Percentiles rank a stretch among this genome's conserved stretches.
Conservation (phyloP, 805 yeast genomes). For the Candida ascalaphidarum region DNA sequence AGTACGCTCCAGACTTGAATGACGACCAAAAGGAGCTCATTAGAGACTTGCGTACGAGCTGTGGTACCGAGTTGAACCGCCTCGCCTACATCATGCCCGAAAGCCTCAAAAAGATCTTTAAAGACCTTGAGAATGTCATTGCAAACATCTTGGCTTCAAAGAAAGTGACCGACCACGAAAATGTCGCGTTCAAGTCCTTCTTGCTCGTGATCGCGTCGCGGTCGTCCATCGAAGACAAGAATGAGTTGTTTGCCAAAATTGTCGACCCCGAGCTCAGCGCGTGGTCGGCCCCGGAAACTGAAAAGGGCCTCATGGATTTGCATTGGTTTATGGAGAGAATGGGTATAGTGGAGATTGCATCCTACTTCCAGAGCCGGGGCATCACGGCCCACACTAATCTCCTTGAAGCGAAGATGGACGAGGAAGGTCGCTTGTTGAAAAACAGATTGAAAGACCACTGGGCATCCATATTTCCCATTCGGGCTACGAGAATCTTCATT, state of each 20-base stretch:
- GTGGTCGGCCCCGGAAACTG: slow-evolving; percentile 89
- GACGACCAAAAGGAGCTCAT: slow-evolving; percentile 75
- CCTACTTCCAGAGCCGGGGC: slow-evolving; percentile 76
- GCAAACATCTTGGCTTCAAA: slow-evolving; percentile 57
- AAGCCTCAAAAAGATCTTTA: slow-evolving; percentile 69
- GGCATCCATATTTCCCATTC: slow-evolving; percentile 89
- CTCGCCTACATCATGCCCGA: slow-evolving; percentile 94
- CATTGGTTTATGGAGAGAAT: slow-evolving; percentile 98
- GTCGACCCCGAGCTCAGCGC: slow-evolving; percentile 91
- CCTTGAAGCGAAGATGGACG: slow-evolving; percentile 80
- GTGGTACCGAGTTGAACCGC: slow-evolving; percentile 92
- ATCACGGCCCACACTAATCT: slow-evolving; percentile 72
- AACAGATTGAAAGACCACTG: slow-evolving; percentile 80
- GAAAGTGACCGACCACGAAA: slow-evolving; percentile 81
- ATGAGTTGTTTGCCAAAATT: slow-evolving; percentile 70
- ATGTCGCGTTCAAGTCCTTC: slow-evolving; percentile 89
- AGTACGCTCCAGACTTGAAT: slow-evolving; percentile 56
- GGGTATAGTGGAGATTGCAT: slow-evolving; percentile 90
- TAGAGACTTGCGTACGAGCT: slow-evolving; percentile 79
- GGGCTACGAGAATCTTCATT: slow-evolving; percentile 90
- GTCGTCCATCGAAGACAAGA: slow-evolving; percentile 63
- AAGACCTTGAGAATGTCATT: slow-evolving; percentile 76
- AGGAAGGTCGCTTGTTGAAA: slow-evolving; percentile 69
- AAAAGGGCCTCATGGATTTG: slow-evolving; percentile 78
- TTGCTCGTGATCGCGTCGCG: slow-evolving; percentile 86